Conservation (phyloP, 2,329 filamentous ascomycete genomes). For the Alternaria postmessia region DNA sequence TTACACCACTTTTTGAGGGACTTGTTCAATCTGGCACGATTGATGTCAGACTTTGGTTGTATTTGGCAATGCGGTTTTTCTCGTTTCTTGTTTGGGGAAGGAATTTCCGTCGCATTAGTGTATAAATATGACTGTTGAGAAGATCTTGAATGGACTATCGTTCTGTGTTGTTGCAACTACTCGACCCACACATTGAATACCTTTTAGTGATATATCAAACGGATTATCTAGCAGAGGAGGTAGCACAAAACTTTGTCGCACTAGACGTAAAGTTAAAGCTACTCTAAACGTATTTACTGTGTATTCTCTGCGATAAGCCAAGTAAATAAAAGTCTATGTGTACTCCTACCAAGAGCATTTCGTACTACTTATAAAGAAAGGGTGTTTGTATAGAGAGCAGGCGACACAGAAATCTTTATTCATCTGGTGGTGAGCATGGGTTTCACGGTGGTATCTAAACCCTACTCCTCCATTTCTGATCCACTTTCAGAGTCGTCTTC, state of each 20-base stretch:
- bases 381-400: too few species aligned
- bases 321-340: not conserved
- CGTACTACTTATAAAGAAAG: not conserved
- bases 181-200: not conserved
- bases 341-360: not conserved
- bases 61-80: not conserved
- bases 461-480: constrained; percentile 39
- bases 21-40: constrained; percentile 6
- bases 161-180: constrained; percentile 1
- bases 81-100: not conserved
- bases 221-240: not conserved
- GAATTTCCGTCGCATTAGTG: constrained; percentile 5
- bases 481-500: constrained; percentile 31
- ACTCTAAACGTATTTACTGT: not conserved
- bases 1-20: not conserved
- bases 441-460: not conserved
- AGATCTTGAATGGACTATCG: not conserved
- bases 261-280: not conserved
- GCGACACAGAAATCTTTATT: not conserved
- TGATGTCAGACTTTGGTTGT: constrained; percentile 1
- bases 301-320: not conserved
- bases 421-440: not conserved
- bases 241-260: not conserved
- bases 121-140: constrained; percentile 11
- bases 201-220: not conserved